Evolutionary conservation across 2,329 filamentous ascomycete genomes (phyloP).

Genomic region (Cercospora berteroae): DNA sequence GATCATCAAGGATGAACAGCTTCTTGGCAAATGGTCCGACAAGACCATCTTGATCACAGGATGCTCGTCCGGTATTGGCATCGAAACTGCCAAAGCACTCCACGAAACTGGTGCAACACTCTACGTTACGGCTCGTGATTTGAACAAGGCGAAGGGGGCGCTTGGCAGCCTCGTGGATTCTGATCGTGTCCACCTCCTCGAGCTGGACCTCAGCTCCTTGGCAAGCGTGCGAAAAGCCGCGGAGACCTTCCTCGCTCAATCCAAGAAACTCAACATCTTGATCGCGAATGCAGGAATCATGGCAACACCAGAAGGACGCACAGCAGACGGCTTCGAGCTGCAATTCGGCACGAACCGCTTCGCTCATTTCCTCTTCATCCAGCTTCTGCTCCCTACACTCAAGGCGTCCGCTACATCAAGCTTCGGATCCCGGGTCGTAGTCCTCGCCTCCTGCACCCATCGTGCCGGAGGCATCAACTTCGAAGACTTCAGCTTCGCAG

Average conservation of each 20-base stretch:
- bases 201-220: slow-evolving; percentile 15
- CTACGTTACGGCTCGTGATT: slow-evolving; percentile 4
- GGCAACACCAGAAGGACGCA: slow-evolving; percentile 40
- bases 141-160: not conserved
- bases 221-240: slow-evolving; percentile 36
- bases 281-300: slow-evolving; percentile 43
- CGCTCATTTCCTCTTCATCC: slow-evolving; percentile 54
- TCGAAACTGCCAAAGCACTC: slow-evolving; percentile 45
- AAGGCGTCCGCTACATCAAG: slow-evolving; percentile 40
- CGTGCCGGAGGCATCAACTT: slow-evolving; percentile 36
- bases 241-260: slow-evolving; percentile 29
- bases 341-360: slow-evolving; percentile 53
- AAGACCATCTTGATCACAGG: slow-evolving; percentile 44
- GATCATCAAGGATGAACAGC: slow-evolving; percentile 28
- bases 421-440: slow-evolving; percentile 50
- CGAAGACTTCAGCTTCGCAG: slow-evolving; percentile 34
- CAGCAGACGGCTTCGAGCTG: slow-evolving; percentile 43
- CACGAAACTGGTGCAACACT: slow-evolving; percentile 1
- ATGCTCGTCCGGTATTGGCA: slow-evolving; percentile 42
- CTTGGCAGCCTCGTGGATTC: not conserved
- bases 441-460: slow-evolving; percentile 47
- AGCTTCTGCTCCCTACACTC: slow-evolving; percentile 49
- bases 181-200: not conserved
- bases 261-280: slow-evolving; percentile 41
- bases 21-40: slow-evolving; percentile 36